phyloP scores from a whole-genome alignment of 768 basidiomycete species.

The Pleurotus djamor region DNA sequence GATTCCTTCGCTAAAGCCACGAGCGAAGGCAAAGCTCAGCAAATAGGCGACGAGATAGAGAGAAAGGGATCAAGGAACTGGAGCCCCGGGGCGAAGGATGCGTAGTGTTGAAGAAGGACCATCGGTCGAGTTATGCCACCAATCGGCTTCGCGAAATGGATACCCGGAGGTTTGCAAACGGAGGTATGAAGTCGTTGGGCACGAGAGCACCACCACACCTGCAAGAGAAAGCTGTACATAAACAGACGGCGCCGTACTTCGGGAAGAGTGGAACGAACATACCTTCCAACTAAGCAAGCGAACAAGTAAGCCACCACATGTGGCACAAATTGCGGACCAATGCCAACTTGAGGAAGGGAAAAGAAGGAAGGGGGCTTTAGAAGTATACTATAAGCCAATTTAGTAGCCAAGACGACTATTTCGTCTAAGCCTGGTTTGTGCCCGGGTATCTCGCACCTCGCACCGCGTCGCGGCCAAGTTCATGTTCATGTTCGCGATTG shows the following conservation, averaged over 20 bases:
- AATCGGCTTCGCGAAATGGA: background rate
- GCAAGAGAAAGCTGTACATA: background rate
- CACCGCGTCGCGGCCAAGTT: background rate
- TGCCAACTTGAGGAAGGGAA: background rate
- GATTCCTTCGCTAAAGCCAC: slow-evolving; percentile 3
- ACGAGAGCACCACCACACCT: background rate
- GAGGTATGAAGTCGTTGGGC: background rate
- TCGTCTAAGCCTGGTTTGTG: background rate
- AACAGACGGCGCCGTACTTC: background rate
- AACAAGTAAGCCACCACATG: background rate
- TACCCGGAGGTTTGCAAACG: background rate
- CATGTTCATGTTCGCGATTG: too few species aligned
- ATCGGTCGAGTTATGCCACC: background rate
- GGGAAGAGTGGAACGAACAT: background rate
- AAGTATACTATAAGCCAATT: slow-evolving; percentile 4
- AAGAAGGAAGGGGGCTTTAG: background rate
- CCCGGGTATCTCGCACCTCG: background rate
- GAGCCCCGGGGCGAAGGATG: background rate
- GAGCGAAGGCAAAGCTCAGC: background rate
- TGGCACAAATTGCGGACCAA: background rate
- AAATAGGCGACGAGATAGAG: background rate
- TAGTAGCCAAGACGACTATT: slow-evolving; percentile 5
- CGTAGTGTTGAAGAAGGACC: too few species aligned
- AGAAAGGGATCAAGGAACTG: background rate
- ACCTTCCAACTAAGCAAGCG: background rate